Conservation (phyloP, 176 grass and related monocot species). For the Bothriochloa decipiens region DNA sequence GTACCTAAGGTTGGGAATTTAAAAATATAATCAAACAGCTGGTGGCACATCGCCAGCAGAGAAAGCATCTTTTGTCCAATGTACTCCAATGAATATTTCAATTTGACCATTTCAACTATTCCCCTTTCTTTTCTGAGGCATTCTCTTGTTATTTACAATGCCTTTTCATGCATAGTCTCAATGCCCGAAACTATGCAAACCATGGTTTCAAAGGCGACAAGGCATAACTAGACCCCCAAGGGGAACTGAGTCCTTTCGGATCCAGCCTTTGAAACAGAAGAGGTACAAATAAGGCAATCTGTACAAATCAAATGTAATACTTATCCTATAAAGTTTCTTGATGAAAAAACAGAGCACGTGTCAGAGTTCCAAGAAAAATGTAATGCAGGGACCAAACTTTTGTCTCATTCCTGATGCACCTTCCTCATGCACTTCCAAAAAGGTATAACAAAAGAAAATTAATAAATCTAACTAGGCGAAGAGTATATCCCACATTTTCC, state of each 20-base stretch:
- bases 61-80: slow-evolving; percentile 43
- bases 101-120: slow-evolving; percentile 22
- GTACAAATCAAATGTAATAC: neutral
- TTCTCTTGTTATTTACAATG: neutral
- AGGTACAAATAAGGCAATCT: neutral
- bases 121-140: neutral
- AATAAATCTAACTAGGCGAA: slow-evolving; percentile 12
- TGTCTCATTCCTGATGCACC: neutral
- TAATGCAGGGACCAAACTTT: neutral
- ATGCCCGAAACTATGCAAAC: neutral
- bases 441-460: neutral
- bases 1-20: slow-evolving; percentile 8
- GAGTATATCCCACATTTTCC: neutral
- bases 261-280: neutral
- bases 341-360: neutral
- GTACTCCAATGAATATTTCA: slow-evolving; percentile 24
- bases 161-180: neutral
- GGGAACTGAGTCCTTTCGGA: neutral
- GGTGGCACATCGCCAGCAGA: slow-evolving; percentile 47
- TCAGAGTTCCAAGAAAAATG: neutral
- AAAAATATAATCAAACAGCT: slow-evolving; percentile 37
- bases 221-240: neutral
- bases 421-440: slow-evolving; percentile 1
- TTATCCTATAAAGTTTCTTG: neutral
- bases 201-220: neutral